Conservation (phyloP, 495 filamentous ascomycete genomes). For the Collariella sp. region DNA sequence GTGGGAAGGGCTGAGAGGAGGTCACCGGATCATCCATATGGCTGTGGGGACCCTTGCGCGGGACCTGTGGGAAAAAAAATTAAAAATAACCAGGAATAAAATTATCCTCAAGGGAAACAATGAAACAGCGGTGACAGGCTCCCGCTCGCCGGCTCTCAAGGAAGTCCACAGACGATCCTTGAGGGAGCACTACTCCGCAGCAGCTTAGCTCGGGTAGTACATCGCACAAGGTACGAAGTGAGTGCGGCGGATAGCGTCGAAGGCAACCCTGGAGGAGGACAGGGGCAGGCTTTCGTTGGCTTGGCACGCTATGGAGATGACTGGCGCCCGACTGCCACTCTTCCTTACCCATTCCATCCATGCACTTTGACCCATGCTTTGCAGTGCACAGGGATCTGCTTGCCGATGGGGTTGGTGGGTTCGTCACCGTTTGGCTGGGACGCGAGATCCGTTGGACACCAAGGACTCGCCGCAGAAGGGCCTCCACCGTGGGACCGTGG, state of each 20-base stretch:
- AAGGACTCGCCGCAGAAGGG: neutral
- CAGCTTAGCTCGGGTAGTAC: slow-evolving; percentile 25
- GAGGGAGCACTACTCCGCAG: slow-evolving; percentile 16
- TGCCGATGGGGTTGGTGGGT: slow-evolving; percentile 10
- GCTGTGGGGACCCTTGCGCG: slow-evolving; percentile 25
- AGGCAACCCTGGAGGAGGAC: slow-evolving; percentile 10
- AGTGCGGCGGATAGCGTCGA: slow-evolving; percentile 18
- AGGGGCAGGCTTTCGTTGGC: slow-evolving; percentile 3
- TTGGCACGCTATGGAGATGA: slow-evolving; percentile 13
- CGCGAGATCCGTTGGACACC: slow-evolving; percentile 5
- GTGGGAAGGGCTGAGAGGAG: slow-evolving; percentile 27
- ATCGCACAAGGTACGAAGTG: slow-evolving; percentile 19
- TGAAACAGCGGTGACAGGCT: slow-evolving; percentile 33
- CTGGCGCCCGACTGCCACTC: slow-evolving; percentile 8
- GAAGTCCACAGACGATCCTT: slow-evolving; percentile 23
- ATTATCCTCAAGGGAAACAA: slow-evolving; percentile 18
- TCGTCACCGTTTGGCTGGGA: slow-evolving; percentile 22
- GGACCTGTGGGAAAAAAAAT: slow-evolving; percentile 10
- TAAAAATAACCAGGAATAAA: slow-evolving; percentile 17
- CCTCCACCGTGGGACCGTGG: neutral
- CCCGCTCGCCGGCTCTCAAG: slow-evolving; percentile 12
- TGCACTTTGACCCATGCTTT: slow-evolving; percentile 15
- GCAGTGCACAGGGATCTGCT: slow-evolving; percentile 18
- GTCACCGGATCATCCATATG: slow-evolving; percentile 34
- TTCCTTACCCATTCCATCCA: slow-evolving; percentile 9